Evolutionary conservation across 495 filamentous ascomycete genomes (phyloP), one percentile per base, ranked within the genome.

Genomic region (Usnea hakonensis): DNA sequence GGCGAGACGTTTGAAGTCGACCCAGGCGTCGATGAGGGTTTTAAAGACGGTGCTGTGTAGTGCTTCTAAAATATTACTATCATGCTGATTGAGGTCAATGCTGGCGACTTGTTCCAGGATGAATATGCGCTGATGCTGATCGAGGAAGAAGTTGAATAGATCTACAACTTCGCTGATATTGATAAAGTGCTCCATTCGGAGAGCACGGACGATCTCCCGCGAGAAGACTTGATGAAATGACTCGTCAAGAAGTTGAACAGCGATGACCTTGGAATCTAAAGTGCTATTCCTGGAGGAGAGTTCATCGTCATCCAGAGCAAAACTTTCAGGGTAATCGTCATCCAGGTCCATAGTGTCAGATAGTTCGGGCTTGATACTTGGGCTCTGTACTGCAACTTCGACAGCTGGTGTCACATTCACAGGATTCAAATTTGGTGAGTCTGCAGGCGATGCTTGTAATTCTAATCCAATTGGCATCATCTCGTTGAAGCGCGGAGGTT

Each of bases 271-370:
- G 26, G 37, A 21, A 26, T 53, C 40, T 17, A 21, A 6, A 32
- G 10, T 21, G 23, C n/a, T 30, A 17, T 10, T 37, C 16, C 28
- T 32, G 11, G 48, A 53, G 7, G 50, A 26, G 1, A 61, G 28
- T 5, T 61, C 59, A 28, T 55, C 37, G 7, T 55, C 37, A 32
- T 61, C 59, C 10, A 61, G 59, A 11, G 59, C 59, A 23, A 43
- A 44, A 23, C 33, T 28, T 33, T 61, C 48, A 0, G 59, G 37
- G 28, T 61, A 61, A 0, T 61, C 48, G 17, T 57, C 55, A 30
- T 55, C 37, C 30, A 40, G 36, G 41, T 61, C 59, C 2, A 54
- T 33, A 19, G n/a, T 17, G 43, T 55, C 59, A 37, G 28, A 21
- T 6, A 44, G 11, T 28, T 8, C 33, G 26, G 21, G 50, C 1